phyloP scores from a whole-genome alignment of 108 stramenopile genomes.

The Cyclotella atomus region DNA sequence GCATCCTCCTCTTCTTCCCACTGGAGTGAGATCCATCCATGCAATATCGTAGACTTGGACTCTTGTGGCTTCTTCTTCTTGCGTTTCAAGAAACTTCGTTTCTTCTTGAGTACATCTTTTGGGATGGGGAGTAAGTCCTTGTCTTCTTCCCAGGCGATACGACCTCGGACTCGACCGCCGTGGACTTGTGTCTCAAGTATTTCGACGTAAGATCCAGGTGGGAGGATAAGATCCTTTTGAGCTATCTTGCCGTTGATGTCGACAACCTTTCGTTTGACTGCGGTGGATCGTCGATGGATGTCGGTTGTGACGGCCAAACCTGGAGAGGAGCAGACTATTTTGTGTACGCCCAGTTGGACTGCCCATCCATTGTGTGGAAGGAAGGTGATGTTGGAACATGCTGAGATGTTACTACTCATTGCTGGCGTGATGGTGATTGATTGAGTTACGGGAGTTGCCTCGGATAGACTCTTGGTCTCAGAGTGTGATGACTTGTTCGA shows the following conservation, averaged over 20 bases:
- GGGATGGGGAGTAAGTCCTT: neutral
- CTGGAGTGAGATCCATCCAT: slow-evolving; percentile 43
- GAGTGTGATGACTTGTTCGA: slow-evolving; percentile 1
- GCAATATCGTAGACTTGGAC: neutral
- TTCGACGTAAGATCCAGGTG: slow-evolving; percentile 33
- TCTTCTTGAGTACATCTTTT: neutral
- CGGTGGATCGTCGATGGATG: slow-evolving; percentile 19
- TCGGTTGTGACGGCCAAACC: slow-evolving; percentile 28
- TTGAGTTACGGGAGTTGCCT: slow-evolving; percentile 1
- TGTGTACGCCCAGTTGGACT: slow-evolving; percentile 35
- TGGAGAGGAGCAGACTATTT: slow-evolving; percentile 25
- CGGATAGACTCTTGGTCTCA: neutral
- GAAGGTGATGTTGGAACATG: slow-evolving; percentile 3
- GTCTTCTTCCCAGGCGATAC: slow-evolving; percentile 25
- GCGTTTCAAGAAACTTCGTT: neutral
- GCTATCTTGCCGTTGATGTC: slow-evolving; percentile 8
- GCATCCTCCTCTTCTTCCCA: slow-evolving; percentile 33
- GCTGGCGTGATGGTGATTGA: slow-evolving; percentile 1
- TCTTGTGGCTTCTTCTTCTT: slow-evolving; percentile 15
- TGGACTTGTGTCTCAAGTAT: slow-evolving; percentile 37
- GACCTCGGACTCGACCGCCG: slow-evolving; percentile 30
- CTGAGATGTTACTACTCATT: neutral
- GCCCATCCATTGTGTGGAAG: slow-evolving; percentile 32
- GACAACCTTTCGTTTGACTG: slow-evolving; percentile 9
- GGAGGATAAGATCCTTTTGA: slow-evolving; percentile 13